Base-by-base conservation (phyloP, 169 alveolate species). In the Plasmodium ovale region DNA sequence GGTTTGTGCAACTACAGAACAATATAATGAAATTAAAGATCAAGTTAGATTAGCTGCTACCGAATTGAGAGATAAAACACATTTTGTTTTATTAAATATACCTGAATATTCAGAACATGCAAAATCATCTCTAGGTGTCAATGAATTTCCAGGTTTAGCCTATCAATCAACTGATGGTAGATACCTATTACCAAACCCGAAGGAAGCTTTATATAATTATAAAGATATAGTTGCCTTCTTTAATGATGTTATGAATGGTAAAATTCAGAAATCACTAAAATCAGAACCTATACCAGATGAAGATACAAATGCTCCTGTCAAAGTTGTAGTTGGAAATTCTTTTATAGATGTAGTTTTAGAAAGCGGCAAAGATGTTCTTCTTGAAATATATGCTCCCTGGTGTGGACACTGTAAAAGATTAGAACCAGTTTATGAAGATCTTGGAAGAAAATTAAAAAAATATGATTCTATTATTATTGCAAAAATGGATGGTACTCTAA, bases 331-430 rank as follows among this genome's bases (percentile, higher is more conserved):
- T 1, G 96, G 96, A n/a, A 92, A 87, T 44, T 92, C 96, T 9
- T 88, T 94, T 42, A 59, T 74, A 53, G 88, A 84, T 64, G 90
- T 92, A 29, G 92, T 92, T 12, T 51, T 88, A n/a, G 71, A 88
- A 39, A 72, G 89, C 47, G 87, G 90, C 16, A 87, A 87, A 68
- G 92, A 91, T 56, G 94, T 94, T 12, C 88, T 94, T 67, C 68
- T 94, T 65, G 92, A 92, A 92, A 90, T 94, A 4, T 92, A 94
- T 87, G 93, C 96, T 1, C 96, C 96, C 10, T 91, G 90, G 92
- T 94, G 96, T 79, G 94, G 92, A 53, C 95, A 94, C 84, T 94
- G 96, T 91, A 94, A 94, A 87, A 92, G 85, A 87, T 87, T 94
- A 89, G 72, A 90, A 93, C 96, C 96, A 0, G 88, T 89, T 10